phyloP scores from a whole-genome alignment of 1,284 basidiomycete species.

The Phellopilus nigrolimitatus region DNA sequence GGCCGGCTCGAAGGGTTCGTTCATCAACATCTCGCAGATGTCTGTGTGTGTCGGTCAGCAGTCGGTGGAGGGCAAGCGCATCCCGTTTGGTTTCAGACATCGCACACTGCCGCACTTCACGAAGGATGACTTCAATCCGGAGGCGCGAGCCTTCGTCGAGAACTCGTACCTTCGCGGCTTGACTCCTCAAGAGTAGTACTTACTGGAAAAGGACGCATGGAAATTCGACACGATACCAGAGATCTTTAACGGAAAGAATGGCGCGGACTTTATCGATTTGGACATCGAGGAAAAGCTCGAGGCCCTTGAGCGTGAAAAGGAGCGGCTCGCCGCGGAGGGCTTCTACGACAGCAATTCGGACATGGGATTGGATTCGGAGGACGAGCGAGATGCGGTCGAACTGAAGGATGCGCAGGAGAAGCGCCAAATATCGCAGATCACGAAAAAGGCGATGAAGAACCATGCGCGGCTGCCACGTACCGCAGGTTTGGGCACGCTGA shows the following conservation, averaged over 20 bases:
- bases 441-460: conserved; percentile 88
- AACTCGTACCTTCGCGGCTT: conserved; percentile 98
- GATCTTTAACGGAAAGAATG: conserved; percentile 97
- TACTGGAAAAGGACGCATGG: conserved; percentile 94
- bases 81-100: conserved; percentile 97
- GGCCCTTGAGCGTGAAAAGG: conserved; percentile 96
- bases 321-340: conserved; percentile 87
- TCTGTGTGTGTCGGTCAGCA: conserved; percentile 99
- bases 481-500: conserved; percentile 80
- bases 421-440: conserved; percentile 74
- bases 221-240: conserved; percentile 96
- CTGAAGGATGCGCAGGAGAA: conserved; percentile 64
- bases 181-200: conserved; percentile 99
- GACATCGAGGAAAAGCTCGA: conserved; percentile 97
- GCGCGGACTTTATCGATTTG: conserved; percentile 99
- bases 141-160: conserved; percentile 98
- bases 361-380: conserved; percentile 90
- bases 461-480: conserved; percentile 82
- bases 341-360: conserved; percentile 91
- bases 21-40: conserved; percentile 99
- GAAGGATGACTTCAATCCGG: conserved; percentile 98
- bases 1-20: conserved; percentile 96
- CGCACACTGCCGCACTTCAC: conserved; percentile 96
- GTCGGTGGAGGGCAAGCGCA: conserved; percentile 96
- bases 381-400: conserved; percentile 77